phyloP scores from a whole-genome alignment of 2,329 filamentous ascomycete species.

The Ascochyta viciae-villosae region DNA sequence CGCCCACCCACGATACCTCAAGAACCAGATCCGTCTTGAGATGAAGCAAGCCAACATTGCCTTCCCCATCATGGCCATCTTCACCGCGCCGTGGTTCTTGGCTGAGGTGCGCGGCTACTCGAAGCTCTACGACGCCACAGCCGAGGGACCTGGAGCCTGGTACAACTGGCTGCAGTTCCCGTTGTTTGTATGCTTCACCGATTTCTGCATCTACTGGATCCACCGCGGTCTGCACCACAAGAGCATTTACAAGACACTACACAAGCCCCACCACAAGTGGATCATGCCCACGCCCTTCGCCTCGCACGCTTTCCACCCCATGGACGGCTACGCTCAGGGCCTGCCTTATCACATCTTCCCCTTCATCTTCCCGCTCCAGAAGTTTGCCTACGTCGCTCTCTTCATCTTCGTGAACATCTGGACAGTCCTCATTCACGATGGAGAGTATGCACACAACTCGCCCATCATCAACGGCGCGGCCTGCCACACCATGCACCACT shows the following conservation, averaged over 20 bases:
- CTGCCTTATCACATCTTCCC: slow-evolving; percentile 93
- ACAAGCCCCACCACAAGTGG: slow-evolving; percentile 99
- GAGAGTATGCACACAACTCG: slow-evolving; percentile 90
- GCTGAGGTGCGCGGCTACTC: slow-evolving; percentile 83
- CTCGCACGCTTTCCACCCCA: slow-evolving; percentile 90
- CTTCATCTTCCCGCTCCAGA: slow-evolving; percentile 90
- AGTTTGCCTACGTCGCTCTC: slow-evolving; percentile 82
- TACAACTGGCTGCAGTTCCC: slow-evolving; percentile 88
- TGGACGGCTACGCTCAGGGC: slow-evolving; percentile 89
- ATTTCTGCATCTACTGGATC: slow-evolving; percentile 90
- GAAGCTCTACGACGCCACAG: slow-evolving; percentile 83
- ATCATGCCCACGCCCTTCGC: slow-evolving; percentile 97
- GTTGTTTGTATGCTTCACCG: slow-evolving; percentile 85
- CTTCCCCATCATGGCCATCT: slow-evolving; percentile 81
- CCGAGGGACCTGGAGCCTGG: slow-evolving; percentile 76
- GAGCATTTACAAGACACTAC: slow-evolving; percentile 80
- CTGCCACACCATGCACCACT: slow-evolving; percentile 89
- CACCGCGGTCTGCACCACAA: slow-evolving; percentile 86
- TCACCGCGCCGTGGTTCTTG: slow-evolving; percentile 83
- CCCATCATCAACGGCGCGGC: slow-evolving; percentile 94
- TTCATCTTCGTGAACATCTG: slow-evolving; percentile 96
- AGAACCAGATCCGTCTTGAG: slow-evolving; percentile 88
- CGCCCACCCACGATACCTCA: slow-evolving; percentile 91
- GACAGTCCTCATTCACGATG: slow-evolving; percentile 96
- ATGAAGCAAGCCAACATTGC: slow-evolving; percentile 79